phyloP scores from a whole-genome alignment of 371 early-diverging fungal species.

The Mortierella polycephala region DNA sequence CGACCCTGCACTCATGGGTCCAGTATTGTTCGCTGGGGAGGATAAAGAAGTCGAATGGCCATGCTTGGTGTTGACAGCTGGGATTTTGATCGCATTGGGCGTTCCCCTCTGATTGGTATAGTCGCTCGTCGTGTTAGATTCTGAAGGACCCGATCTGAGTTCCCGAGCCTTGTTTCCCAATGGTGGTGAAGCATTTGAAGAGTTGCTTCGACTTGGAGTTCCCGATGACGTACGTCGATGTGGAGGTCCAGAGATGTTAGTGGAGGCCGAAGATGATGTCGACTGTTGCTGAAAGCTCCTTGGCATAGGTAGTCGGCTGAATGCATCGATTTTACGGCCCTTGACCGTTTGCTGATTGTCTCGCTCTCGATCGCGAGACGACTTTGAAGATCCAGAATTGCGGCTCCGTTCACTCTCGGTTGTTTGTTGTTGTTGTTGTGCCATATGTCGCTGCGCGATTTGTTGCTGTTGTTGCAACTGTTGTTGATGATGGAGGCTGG shows the following conservation, averaged over 20 bases:
- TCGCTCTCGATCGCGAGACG: slow-evolving; percentile 16
- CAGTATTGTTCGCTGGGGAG: slow-evolving; percentile 9
- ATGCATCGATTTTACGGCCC: slow-evolving; percentile 28
- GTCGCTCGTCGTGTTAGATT: slow-evolving; percentile 12
- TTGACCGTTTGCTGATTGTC: slow-evolving; percentile 19
- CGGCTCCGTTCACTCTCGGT: slow-evolving; percentile 26
- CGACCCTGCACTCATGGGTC: slow-evolving; percentile 6
- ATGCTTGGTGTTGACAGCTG: slow-evolving; percentile 30
- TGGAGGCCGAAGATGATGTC: slow-evolving; percentile 3
- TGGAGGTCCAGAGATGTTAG: slow-evolving; percentile 5
- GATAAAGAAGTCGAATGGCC: slow-evolving; percentile 9
- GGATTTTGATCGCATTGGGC: slow-evolving; percentile 12
- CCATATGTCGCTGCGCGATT: slow-evolving; percentile 6
- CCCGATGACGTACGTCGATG: slow-evolving; percentile 21
- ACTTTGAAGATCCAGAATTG: slow-evolving; percentile 21
- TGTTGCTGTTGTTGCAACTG: slow-evolving; percentile 11
- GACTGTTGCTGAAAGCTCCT: slow-evolving; percentile 18
- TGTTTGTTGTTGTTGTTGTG: slow-evolving; percentile 31
- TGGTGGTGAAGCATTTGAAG: slow-evolving; percentile 20
- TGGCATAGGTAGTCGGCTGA: slow-evolving; percentile 50
- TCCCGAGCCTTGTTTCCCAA: slow-evolving; percentile 20
- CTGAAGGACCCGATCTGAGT: slow-evolving; percentile 9
- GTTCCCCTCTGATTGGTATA: slow-evolving; percentile 27
- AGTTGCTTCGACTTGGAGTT: slow-evolving; percentile 21
- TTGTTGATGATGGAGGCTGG: slow-evolving; percentile 8